Conservation (phyloP, 2,329 filamentous ascomycete genomes). For the Cladosporium oxysporum region DNA sequence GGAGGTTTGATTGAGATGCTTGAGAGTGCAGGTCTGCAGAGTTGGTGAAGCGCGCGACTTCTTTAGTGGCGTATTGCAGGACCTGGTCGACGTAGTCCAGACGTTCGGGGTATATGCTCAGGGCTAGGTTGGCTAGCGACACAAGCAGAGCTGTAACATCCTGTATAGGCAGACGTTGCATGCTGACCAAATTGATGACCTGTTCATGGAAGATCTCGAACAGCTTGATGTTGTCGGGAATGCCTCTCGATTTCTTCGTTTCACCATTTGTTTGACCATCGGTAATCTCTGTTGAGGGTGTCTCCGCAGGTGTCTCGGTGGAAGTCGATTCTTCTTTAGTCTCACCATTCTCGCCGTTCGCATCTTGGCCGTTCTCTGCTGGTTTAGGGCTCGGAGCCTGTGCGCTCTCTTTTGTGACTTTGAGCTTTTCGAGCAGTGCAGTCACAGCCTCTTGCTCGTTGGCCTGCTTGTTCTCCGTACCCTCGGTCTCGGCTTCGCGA, state of each 20-base stretch:
- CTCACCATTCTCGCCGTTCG: conserved; percentile 39
- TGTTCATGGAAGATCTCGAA: conserved; percentile 98
- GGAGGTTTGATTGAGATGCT: conserved; percentile 81
- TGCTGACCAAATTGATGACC: conserved; percentile 89
- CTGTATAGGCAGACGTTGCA: conserved; percentile 86
- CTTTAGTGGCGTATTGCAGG: conserved; percentile 80
- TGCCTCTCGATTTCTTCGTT: conserved; percentile 53
- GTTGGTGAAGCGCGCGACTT: conserved; percentile 86
- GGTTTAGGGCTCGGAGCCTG: conserved; percentile 29
- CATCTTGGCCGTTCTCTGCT: conserved; percentile 28
- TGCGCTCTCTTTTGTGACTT: conserved; percentile 62
- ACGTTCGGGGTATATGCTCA: conserved; percentile 92
- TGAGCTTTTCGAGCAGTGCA: conserved; percentile 75
- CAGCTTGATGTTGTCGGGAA: conserved; percentile 78
- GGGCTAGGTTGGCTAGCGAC: conserved; percentile 87
- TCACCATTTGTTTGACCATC: conserved; percentile 44
- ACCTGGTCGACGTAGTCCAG: conserved; percentile 96
- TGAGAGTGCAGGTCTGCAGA: conserved; percentile 93
- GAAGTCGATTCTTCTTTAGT: conserved; percentile 24
- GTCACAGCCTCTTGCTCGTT: conserved; percentile 81
- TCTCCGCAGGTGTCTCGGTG: conserved; percentile 25
- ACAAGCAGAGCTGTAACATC: conserved; percentile 92
- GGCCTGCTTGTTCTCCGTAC: conserved; percentile 70
- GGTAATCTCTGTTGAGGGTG: conserved; percentile 32
- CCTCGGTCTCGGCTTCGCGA: conserved; percentile 73